Evolutionary conservation across 2,329 filamentous ascomycete species (phyloP).

Genomic region (Hansfordia pulvinata): DNA sequence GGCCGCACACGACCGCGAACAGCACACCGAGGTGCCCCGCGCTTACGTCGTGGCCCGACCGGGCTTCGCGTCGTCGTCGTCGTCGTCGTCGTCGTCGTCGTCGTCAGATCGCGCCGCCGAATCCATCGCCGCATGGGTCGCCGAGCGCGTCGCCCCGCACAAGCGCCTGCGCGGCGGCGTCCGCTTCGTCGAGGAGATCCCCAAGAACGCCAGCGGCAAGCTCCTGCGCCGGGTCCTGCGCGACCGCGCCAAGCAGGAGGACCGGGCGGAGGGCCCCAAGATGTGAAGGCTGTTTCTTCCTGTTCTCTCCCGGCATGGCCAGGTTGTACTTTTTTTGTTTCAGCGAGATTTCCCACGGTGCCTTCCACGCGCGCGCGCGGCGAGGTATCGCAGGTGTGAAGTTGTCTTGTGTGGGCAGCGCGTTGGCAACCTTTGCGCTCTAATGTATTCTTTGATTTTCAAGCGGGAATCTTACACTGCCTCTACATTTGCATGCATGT

Average conservation of each 20-base stretch:
- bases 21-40: constrained; percentile 55
- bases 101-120: constrained; percentile 23
- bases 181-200: constrained; percentile 39
- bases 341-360: no score
- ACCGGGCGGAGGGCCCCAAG: constrained; percentile 13
- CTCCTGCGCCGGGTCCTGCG: constrained; percentile 44
- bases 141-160: constrained; percentile 22
- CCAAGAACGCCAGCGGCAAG: constrained; percentile 52
- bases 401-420: no score
- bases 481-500: no score
- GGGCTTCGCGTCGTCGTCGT: constrained; percentile 19
- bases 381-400: no score
- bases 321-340: no score
- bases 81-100: no score
- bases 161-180: constrained; percentile 24
- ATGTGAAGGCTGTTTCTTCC: no score
- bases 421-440: no score
- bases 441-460: no score
- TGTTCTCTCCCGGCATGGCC: no score
- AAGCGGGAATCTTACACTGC: no score
- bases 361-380: no score
- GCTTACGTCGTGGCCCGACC: constrained; percentile 44
- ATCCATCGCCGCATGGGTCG: constrained; percentile 24
- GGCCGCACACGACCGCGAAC: constrained; percentile 42
- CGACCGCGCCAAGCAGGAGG: constrained; percentile 24